phyloP scores from a whole-genome alignment of 768 basidiomycete genomes.

The Russula sp. region DNA sequence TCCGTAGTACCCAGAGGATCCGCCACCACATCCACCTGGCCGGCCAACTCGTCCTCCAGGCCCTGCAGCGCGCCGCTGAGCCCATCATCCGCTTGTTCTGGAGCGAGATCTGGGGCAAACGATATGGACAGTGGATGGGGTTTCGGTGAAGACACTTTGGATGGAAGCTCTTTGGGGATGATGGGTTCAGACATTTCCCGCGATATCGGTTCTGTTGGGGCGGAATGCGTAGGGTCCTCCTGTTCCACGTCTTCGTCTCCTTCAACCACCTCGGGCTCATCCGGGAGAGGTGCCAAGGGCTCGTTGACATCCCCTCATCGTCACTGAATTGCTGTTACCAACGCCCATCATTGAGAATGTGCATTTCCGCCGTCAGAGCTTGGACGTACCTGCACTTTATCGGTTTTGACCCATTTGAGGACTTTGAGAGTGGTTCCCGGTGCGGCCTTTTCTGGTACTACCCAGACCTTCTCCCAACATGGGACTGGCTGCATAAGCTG shows the following conservation, averaged over 20 bases:
- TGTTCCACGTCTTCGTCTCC: conserved; percentile 74
- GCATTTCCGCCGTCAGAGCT: not conserved
- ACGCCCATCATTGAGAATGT: conserved; percentile 12
- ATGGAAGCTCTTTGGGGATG: conserved; percentile 47
- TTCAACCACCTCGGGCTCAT: conserved; percentile 72
- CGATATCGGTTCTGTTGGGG: conserved; percentile 41
- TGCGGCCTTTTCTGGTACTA: conserved; percentile 52
- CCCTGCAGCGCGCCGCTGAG: conserved; percentile 58
- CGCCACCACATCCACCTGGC: conserved; percentile 35
- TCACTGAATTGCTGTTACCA: conserved; percentile 75
- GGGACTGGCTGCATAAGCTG: conserved; percentile 89
- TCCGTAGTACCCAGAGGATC: conserved; percentile 34
- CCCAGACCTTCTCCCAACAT: conserved; percentile 82
- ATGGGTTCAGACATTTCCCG: conserved; percentile 42
- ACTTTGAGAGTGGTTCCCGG: conserved; percentile 61
- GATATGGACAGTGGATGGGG: conserved; percentile 61
- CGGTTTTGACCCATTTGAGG: conserved; percentile 77
- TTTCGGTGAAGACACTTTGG: conserved; percentile 62
- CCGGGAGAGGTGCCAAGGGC: conserved; percentile 75
- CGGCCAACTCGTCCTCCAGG: conserved; percentile 47
- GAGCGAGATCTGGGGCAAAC: conserved; percentile 45
- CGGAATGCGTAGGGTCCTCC: conserved; percentile 51
- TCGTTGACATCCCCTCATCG: conserved; percentile 79
- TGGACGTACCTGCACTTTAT: conserved; percentile 63
- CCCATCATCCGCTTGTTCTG: conserved; percentile 32